A percentile compares a stretch with the other conserved stretches of the same genome.
Conservation (phyloP, 2,329 filamentous ascomycete genomes). For the Scytalidium lignicola region DNA sequence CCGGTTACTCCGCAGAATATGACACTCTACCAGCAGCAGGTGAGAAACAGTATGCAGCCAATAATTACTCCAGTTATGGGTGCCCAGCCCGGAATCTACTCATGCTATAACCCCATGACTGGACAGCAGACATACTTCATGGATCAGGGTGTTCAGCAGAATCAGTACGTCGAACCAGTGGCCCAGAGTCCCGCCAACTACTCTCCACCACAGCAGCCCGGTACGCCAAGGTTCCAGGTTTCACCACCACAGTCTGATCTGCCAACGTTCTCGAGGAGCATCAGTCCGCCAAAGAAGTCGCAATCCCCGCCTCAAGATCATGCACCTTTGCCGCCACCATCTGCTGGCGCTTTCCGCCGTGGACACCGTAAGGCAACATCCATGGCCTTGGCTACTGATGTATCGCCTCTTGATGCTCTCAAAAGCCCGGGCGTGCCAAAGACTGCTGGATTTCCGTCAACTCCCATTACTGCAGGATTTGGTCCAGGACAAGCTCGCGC, state of each 20-base stretch:
- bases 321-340: conserved; percentile 76
- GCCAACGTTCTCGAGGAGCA: conserved; percentile 53
- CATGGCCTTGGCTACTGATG: conserved; percentile 34
- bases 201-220: conserved; percentile 47
- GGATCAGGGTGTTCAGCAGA: conserved; percentile 39
- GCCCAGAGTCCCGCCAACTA: conserved; percentile 30
- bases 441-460: conserved; percentile 73
- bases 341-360: conserved; percentile 86
- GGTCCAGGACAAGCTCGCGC: conserved; percentile 89
- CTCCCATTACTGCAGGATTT: conserved; percentile 74
- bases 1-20: conserved; percentile 46
- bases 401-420: conserved; percentile 29
- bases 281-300: conserved; percentile 59
- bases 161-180: conserved; percentile 35
- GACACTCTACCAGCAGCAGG: conserved; percentile 45
- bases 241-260: conserved; percentile 62
- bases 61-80: conserved; percentile 46
- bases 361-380: conserved; percentile 89
- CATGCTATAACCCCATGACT: conserved; percentile 80
- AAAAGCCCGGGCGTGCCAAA: conserved; percentile 65
- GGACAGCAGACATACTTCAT: conserved; percentile 75
- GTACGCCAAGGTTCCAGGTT: conserved; percentile 71
- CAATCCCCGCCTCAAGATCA: conserved; percentile 66
- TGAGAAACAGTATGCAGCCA: conserved; percentile 34
- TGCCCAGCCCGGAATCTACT: conserved; percentile 70